Base-by-base conservation (phyloP, 192 early-diverging fungal species). In the Glomus cerebriforme region DNA sequence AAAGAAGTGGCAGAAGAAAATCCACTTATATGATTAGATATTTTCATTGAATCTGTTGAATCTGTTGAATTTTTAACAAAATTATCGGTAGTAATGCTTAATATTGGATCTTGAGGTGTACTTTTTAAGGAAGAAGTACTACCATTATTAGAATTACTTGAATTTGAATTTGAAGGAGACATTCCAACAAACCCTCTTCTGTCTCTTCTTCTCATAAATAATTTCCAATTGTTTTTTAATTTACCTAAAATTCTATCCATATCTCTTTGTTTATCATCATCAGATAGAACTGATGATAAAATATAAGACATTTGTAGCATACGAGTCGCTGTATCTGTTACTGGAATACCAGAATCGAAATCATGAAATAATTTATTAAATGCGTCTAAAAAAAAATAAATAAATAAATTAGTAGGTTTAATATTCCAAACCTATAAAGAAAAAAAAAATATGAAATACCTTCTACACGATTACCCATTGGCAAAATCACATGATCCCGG, bases 261-360 rank as follows among this genome's bases (percentile, higher is more conserved):
- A 27, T 84, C 77, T 35, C 79, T 59, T 71, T 89, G 87, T 29
- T 87, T 83, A 10, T 84, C 83, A 64, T 86, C 85, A 22, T 80
- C 82, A 24, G 85, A 86, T 4, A 86, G 83, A 22, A 87, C 83
- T 31, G 88, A 88, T 1, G 87, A 86, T n/a, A 92, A 59, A 27
- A 93, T 78, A 24, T 85, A 88, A 1, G 91, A 90, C 92, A 93
- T 93, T 79, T 93, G 92, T 24, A 93, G 72, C 87, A 93, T 88
- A 19, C 89, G 87, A 47, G 90, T 86, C 19, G 90, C 90, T 13
- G 89, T 90, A 19, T 92, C 91, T 24, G 88, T 83, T 8, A 90
- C 85, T 22, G 90, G 89, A 49, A 90, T 87, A 19, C 87, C 87
- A 2, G 88, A 89, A 73, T 91, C 91, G 81, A 92, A 88, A 64